These are phyloP conservation scores for Aureobasidium namibiae DNA, from an alignment of 2,329 filamentous ascomycete species.

Conservation along the genomic window DNA sequence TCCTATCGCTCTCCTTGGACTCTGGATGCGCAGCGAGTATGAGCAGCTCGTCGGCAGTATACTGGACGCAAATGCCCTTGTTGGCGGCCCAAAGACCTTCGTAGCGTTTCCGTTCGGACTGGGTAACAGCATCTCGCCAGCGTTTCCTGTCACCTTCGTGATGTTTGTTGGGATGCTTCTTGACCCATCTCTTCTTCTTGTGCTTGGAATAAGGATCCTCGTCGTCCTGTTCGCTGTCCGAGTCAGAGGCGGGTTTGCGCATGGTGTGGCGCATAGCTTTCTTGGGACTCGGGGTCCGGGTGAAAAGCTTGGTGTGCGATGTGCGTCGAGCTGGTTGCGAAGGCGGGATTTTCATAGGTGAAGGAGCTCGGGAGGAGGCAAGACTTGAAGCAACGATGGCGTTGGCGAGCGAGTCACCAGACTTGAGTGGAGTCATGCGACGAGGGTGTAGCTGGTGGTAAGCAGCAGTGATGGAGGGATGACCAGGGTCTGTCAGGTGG, in stretches of 20 bases:
- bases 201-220: constrained; percentile 43
- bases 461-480: constrained; percentile 24
- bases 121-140: constrained; percentile 68
- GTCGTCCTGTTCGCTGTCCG: constrained; percentile 30
- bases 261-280: constrained; percentile 57
- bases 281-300: constrained; percentile 37
- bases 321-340: constrained; percentile 16
- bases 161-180: constrained; percentile 60
- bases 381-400: constrained; percentile 70
- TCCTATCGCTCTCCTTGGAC: background rate
- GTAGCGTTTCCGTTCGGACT: constrained; percentile 67
- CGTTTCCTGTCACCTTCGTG: constrained; percentile 66
- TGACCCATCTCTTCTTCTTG: constrained; percentile 50
- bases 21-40: constrained; percentile 14
- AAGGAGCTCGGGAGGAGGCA: constrained; percentile 44
- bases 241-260: constrained; percentile 40
- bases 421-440: constrained; percentile 40
- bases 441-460: constrained; percentile 27
- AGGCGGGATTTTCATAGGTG: constrained; percentile 33
- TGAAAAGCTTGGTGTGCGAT: constrained; percentile 25
- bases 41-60: constrained; percentile 16
- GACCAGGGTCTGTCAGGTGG: constrained; percentile 44
- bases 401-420: constrained; percentile 58
- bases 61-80: constrained; percentile 44
- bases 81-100: constrained; percentile 83